phyloP scores from a whole-genome alignment of 2,329 filamentous ascomycete genomes.

The Aspergillus proliferans region DNA sequence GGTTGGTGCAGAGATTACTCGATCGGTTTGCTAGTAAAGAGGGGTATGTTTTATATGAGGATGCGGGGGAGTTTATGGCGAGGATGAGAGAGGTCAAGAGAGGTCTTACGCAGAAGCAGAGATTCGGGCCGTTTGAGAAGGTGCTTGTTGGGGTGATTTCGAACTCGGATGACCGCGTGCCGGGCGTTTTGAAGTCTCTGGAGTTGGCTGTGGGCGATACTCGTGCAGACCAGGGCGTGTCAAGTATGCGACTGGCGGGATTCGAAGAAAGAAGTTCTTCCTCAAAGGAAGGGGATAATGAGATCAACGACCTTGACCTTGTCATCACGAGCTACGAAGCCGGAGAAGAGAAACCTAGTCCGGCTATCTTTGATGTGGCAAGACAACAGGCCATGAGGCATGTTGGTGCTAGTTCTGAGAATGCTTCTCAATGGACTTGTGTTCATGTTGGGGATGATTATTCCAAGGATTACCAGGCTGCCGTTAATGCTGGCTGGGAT shows the following conservation, averaged over 20 bases:
- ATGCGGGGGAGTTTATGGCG: slow-evolving; percentile 33
- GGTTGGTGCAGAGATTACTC: slow-evolving; percentile 29
- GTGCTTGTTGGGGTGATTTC: slow-evolving; percentile 39
- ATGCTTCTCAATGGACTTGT: slow-evolving; percentile 18
- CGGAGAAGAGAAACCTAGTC: slow-evolving; percentile 39
- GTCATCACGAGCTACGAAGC: slow-evolving; percentile 44
- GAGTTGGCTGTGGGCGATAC: slow-evolving; percentile 32
- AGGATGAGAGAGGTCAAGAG: slow-evolving; percentile 18
- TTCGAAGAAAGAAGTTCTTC: slow-evolving; percentile 11
- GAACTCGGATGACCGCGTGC: slow-evolving; percentile 42
- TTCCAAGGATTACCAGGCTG: slow-evolving; percentile 36
- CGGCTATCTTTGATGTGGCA: slow-evolving; percentile 36
- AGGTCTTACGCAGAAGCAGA: slow-evolving; percentile 8
- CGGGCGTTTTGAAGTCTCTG: slow-evolving; percentile 33
- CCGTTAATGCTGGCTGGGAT: slow-evolving; percentile 33
- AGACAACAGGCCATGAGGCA: slow-evolving; percentile 21
- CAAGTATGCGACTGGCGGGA: slow-evolving; percentile 19
- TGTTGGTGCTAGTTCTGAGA: slow-evolving; percentile 3
- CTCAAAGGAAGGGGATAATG: background rate
- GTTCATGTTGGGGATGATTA: slow-evolving; percentile 44
- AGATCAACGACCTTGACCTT: slow-evolving; percentile 35
- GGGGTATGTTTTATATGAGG: slow-evolving; percentile 37
- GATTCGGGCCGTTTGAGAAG: slow-evolving; percentile 21
- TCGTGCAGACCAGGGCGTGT: slow-evolving; percentile 25
- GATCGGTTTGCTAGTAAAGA: slow-evolving; percentile 34